These are phyloP conservation scores for Ogataea hybrid DNA, from an alignment of 1,139 yeast genomes.

Conservation along the genomic window DNA sequence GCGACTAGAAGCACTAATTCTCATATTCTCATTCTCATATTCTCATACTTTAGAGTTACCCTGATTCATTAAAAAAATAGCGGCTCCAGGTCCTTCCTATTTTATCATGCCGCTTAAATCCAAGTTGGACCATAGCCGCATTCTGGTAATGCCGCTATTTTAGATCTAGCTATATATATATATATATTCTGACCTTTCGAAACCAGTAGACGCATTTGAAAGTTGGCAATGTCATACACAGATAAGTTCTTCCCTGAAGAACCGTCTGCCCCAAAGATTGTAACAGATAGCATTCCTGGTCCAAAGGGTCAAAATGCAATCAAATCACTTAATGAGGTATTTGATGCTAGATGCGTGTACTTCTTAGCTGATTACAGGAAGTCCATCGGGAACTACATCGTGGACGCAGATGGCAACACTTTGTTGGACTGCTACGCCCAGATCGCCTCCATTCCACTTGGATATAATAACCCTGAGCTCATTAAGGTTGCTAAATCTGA, in stretches of 20 bases:
- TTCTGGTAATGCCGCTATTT: neutral
- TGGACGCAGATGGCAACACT: constrained; percentile 68
- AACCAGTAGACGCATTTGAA: too few relatives aligned
- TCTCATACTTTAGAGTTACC: neutral
- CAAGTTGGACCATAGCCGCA: neutral
- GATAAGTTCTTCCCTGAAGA: constrained; percentile 50
- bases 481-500: constrained; percentile 60
- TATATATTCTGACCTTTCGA: neutral
- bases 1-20: neutral
- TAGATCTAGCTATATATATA: neutral
- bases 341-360: constrained; percentile 66
- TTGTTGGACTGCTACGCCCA: constrained; percentile 73
- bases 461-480: constrained; percentile 75
- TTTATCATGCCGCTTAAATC: constrained; percentile 4
- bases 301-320: constrained; percentile 49
- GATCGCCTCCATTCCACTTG: constrained; percentile 75
- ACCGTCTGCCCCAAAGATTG: constrained; percentile 58
- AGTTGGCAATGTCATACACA: constrained; percentile 19
- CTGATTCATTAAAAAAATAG: neutral
- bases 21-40: too few relatives aligned
- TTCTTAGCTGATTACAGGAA: constrained; percentile 68
- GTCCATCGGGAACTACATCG: constrained; percentile 68
- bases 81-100: constrained; percentile 6
- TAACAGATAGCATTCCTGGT: constrained; percentile 57
- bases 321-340: constrained; percentile 49